Evolutionary conservation across 2,329 filamentous ascomycete genomes (phyloP), one percentile per base, ranked within the genome.

Genomic region (Diaporthe sp.): DNA sequence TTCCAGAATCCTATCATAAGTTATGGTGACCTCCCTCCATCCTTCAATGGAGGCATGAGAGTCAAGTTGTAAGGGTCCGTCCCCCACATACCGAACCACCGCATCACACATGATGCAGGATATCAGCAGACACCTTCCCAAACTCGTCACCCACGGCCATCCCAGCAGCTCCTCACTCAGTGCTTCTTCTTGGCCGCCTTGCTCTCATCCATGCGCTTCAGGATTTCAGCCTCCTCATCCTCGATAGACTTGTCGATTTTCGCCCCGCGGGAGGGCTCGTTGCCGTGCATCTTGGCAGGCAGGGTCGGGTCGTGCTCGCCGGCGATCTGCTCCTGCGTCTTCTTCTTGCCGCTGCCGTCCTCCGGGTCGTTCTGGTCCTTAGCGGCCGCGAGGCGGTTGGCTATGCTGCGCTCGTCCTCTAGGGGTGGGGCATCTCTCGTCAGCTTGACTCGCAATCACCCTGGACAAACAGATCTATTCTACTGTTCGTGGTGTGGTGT

Each of bases 321-420:
- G 22, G 81, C 80, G 61, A 80, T 79, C n/a, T 77, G 74, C 22
- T 81, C 80, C 61, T 82, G 80, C 2, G 79, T 80, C 28, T 82
- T 81, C 68, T 79, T 78, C 31, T 82, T 77, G 70, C 75, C 75
- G 73, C 75, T 77, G 28, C 75, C 75, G 31, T 77, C 75, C 25
- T 42, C 5, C 0, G 75, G 75, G 31, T 77, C 75, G 58, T 77
- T 77, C 62, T 77, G 75, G 69, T 77, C 75, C n/a, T 73, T 49
- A 62, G 74, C 93, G 22, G 90, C 89, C 37, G 88, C 93, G 46
- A 94, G 86, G 80, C 92, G 92, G 87, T 95, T 95, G 83, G 91
- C 91, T 74, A 95, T 94, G 61, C 91, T 88, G 81, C 93, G 89
- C 84, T 94, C 86, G 79, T 95, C 93, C 89, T 95, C 92, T 91